Percentiles rank a stretch among this genome's conserved stretches.
phyloP scores from a whole-genome alignment of 805 yeast genomes.

The Candida orba region DNA sequence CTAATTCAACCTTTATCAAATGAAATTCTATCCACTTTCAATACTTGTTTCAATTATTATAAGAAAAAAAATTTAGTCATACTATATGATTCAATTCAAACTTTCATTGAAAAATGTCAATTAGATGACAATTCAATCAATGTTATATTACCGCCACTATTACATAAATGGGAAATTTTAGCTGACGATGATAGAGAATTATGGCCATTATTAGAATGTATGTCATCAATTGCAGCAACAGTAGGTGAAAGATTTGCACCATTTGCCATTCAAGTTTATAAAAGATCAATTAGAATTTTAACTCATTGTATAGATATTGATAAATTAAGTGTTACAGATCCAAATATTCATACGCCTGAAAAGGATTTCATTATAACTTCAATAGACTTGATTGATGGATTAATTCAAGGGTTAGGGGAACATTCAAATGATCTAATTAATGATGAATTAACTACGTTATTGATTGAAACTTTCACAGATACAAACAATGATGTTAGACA shows the following conservation, averaged over 20 bases:
- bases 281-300: conserved; percentile 67
- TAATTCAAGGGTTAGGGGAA: conserved; percentile 78
- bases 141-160: conserved; percentile 69
- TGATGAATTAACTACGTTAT: conserved; percentile 46
- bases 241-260: conserved; percentile 82
- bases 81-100: conserved; percentile 84
- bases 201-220: conserved; percentile 90
- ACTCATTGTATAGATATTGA: conserved; percentile 61
- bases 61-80: conserved; percentile 77
- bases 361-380: conserved; percentile 87
- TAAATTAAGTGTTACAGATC: conserved; percentile 55
- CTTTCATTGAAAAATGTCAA: conserved; percentile 70
- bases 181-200: conserved; percentile 75
- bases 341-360: conserved; percentile 69
- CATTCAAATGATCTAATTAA: conserved; percentile 52
- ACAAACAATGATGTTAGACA: conserved; percentile 85
- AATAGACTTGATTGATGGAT: conserved; percentile 84
- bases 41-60: conserved; percentile 66
- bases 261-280: conserved; percentile 80
- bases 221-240: conserved; percentile 85
- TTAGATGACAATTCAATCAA: conserved; percentile 52
- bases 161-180: conserved; percentile 71
- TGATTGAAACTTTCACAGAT: conserved; percentile 68
- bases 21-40: conserved; percentile 63
- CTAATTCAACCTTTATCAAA: conserved; percentile 52